These are phyloP conservation scores for Aspergillus haitiensis DNA, from an alignment of 495 filamentous ascomycete genomes.

Conservation along the genomic window DNA sequence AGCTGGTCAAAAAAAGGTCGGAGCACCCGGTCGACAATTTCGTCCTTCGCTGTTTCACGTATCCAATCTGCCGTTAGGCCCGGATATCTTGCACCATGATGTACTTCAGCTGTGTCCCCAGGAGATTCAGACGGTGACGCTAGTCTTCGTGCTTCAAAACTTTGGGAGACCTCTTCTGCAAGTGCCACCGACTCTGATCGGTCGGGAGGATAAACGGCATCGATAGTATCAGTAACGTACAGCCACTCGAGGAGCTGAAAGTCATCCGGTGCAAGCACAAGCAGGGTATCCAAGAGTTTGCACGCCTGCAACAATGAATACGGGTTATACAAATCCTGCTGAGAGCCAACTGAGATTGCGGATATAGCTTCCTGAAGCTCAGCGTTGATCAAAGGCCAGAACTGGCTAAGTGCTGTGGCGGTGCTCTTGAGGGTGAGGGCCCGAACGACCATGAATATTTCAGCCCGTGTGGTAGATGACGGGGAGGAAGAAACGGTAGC, in stretches of 20 bases:
- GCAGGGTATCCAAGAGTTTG: constrained; percentile 82
- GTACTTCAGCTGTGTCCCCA: constrained; percentile 37
- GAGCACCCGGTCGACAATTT: constrained; percentile 71
- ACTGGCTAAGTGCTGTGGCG: constrained; percentile 69
- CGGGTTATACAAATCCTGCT: constrained; percentile 76
- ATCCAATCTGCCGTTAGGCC: constrained; percentile 48
- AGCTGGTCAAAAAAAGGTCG: constrained; percentile 88
- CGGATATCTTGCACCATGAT: constrained; percentile 36
- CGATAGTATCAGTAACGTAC: constrained; percentile 94
- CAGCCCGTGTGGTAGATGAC: constrained; percentile 82
- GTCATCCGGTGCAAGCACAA: constrained; percentile 87
- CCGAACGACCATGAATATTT: constrained; percentile 85
- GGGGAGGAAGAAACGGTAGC: constrained; percentile 91
- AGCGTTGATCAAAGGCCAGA: constrained; percentile 88
- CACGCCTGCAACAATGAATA: constrained; percentile 80
- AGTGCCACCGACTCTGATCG: constrained; percentile 72
- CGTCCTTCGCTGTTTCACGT: constrained; percentile 59
- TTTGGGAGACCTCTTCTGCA: constrained; percentile 82
- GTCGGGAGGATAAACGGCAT: constrained; percentile 86
- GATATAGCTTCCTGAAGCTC: constrained; percentile 83
- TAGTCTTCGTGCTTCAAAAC: constrained; percentile 56
- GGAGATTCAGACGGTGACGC: constrained; percentile 34
- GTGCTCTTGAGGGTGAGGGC: constrained; percentile 75
- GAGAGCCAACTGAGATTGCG: constrained; percentile 66
- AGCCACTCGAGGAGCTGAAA: constrained; percentile 97